These are phyloP conservation scores for Coix lacrymajobi DNA, from an alignment of 176 grass and related monocot genomes.

Conservation along the genomic window DNA sequence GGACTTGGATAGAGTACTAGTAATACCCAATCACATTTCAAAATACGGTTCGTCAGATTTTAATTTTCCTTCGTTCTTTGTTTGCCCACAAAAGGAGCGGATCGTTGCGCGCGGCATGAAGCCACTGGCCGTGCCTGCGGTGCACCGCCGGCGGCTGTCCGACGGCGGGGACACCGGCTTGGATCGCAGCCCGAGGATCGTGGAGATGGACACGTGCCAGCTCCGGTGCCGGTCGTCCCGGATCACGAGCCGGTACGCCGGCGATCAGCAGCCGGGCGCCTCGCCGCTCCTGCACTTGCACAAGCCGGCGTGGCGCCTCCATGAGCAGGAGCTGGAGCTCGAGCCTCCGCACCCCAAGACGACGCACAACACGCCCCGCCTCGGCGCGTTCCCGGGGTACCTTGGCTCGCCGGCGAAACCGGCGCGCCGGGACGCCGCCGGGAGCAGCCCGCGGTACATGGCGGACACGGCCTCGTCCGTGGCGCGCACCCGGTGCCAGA, in stretches of 20 bases:
- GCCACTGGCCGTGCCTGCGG: not conserved
- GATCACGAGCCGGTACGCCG: constrained; percentile 26
- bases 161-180: constrained; percentile 37
- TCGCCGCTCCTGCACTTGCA: constrained; percentile 31
- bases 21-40: not conserved
- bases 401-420: constrained; percentile 40
- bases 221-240: constrained; percentile 40
- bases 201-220: constrained; percentile 88
- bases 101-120: not conserved
- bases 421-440: not conserved
- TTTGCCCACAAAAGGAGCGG: constrained; percentile 32
- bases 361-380: constrained; percentile 57
- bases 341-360: constrained; percentile 31
- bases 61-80: not conserved
- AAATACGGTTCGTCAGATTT: not conserved
- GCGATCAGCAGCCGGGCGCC: not conserved
- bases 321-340: not conserved
- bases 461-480: constrained; percentile 75
- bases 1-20: not conserved
- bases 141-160: constrained; percentile 46
- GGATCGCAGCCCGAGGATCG: constrained; percentile 69
- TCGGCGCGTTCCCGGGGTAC: not conserved
- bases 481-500: constrained; percentile 66
- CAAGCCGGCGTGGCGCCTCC: constrained; percentile 22
- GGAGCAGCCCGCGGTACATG: constrained; percentile 68